Conservation (phyloP, 495 filamentous ascomycete genomes). For the Hypomontagnella submonticulosa region DNA sequence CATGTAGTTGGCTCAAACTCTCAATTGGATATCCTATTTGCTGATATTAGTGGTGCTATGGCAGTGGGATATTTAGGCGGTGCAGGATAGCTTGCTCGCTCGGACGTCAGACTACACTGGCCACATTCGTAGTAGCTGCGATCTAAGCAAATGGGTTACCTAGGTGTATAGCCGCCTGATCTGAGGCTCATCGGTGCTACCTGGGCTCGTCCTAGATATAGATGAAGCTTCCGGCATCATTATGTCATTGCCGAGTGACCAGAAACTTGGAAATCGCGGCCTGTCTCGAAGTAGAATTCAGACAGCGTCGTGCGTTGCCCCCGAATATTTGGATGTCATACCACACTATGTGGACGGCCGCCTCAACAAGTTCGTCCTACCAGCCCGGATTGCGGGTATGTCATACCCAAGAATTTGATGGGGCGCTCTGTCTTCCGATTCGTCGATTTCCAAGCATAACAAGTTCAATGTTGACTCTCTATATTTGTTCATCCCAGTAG, state of each 20-base stretch:
- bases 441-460: conserved; percentile 11
- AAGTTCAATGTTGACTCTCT: conserved; percentile 5
- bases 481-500: conserved; percentile 5
- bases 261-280: conserved; percentile 18
- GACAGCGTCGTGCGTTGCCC: conserved; percentile 18
- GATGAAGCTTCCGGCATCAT: conserved; percentile 23
- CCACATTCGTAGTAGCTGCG: conserved; percentile 7
- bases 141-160: conserved; percentile 22
- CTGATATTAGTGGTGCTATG: conserved; percentile 34
- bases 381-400: conserved; percentile 16
- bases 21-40: conserved; percentile 26
- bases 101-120: conserved; percentile 16
- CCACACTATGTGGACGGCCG: conserved; percentile 34
- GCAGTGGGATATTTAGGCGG: conserved; percentile 24
- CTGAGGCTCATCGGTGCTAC: conserved; percentile 18
- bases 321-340: conserved; percentile 29
- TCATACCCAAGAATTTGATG: conserved; percentile 30
- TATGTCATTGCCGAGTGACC: conserved; percentile 20
- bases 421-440: conserved; percentile 31
- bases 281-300: conserved; percentile 13
- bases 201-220: conserved; percentile 17
- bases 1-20: conserved; percentile 18
- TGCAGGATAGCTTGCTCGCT: conserved; percentile 16
- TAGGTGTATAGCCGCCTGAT: conserved; percentile 34
- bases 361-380: conserved; percentile 36